Base-by-base conservation (phyloP, 2,329 filamentous ascomycete species). In the Aspergillus unguis region DNA sequence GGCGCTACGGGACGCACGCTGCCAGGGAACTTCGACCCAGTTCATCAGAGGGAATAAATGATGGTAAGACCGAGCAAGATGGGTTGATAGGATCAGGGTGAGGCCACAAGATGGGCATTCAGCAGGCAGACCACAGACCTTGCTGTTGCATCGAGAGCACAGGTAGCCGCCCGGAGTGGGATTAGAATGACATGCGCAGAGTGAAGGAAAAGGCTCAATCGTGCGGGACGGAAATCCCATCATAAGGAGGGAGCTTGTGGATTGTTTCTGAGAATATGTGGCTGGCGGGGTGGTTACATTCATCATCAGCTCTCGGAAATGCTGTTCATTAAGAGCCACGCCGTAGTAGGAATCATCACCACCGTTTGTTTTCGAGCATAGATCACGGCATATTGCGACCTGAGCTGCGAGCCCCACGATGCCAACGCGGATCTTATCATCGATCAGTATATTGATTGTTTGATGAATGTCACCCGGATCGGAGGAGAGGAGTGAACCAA, bases 191-290 rank as follows among this genome's bases (percentile, higher is more conserved):
- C 94, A 99, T 4, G 92, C 91, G 70, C 94, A 99, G 56, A 94
- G 84, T 54, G 87, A 91, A 4, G 85, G 81, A 26, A 78, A 78
- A 2, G 84, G 79, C 48, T 90, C 88, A 4, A 94, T 83, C 2
- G 87, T 88, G 35, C 92, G 83, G 5, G 90, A 95, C 0, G 94
- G 94, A 65, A 99, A 99, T 4, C 94, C 94, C 92, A 99, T 99
- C 88, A 95, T 95, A 27, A 99, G 82, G 37, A 99, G 77, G 2
- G 81, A 75, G 56, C 67, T 74, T 50, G 79, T 51, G 68, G 70
- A 61, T 72, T 64, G 77, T 69, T 63, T 80, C 73, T 60, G 72
- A 2, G 85, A 83, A 50, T 88, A 84, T 9, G 91, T 89, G 17
- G 91, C 86, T 0, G 92, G 94, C 1, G 94, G 94, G 2, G 90